Conservation (phyloP, 2,329 filamentous ascomycete genomes). For the Claviceps sp. region DNA sequence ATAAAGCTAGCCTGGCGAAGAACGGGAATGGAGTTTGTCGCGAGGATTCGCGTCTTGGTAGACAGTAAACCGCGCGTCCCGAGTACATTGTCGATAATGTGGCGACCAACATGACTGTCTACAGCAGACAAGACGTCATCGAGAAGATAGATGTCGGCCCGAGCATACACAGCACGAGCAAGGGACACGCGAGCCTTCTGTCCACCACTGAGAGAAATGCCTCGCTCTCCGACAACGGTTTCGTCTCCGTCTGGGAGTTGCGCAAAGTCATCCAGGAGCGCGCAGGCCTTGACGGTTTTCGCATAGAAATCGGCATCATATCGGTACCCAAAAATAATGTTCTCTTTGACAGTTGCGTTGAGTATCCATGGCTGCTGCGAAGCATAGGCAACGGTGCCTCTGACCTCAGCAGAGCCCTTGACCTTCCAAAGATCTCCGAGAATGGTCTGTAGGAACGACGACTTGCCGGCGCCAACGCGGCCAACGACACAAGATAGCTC, state of each 20-base stretch:
- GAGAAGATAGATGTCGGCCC: conserved; percentile 89
- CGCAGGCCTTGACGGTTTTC: conserved; percentile 81
- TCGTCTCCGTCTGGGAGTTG: conserved; percentile 91
- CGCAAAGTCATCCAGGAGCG: conserved; percentile 77
- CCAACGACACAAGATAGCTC: conserved; percentile 89
- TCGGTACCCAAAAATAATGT: conserved; percentile 90
- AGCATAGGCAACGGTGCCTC: conserved; percentile 78
- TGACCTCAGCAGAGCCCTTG: conserved; percentile 68
- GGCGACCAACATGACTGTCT: conserved; percentile 92
- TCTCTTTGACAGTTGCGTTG: conserved; percentile 94
- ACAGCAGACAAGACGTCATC: conserved; percentile 93
- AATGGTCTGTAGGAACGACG: conserved; percentile 76
- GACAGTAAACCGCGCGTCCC: conserved; percentile 70
- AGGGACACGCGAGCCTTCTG: conserved; percentile 91
- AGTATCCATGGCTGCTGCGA: conserved; percentile 92
- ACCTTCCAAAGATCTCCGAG: conserved; percentile 88
- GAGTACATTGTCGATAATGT: conserved; percentile 89
- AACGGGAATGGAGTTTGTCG: conserved; percentile 90
- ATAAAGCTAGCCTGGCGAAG: conserved; percentile 84
- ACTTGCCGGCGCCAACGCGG: conserved; percentile 89
- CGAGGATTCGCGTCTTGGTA: conserved; percentile 80
- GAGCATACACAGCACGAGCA: conserved; percentile 86
- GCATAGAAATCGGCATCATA: conserved; percentile 94
- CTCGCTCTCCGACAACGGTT: conserved; percentile 90
- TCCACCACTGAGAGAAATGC: conserved; percentile 88